Evolutionary conservation across 2,329 filamentous ascomycete species (phyloP), one percentile per base, ranked within the genome.

Genomic region (Monilinia vaccinii-corymbosi): DNA sequence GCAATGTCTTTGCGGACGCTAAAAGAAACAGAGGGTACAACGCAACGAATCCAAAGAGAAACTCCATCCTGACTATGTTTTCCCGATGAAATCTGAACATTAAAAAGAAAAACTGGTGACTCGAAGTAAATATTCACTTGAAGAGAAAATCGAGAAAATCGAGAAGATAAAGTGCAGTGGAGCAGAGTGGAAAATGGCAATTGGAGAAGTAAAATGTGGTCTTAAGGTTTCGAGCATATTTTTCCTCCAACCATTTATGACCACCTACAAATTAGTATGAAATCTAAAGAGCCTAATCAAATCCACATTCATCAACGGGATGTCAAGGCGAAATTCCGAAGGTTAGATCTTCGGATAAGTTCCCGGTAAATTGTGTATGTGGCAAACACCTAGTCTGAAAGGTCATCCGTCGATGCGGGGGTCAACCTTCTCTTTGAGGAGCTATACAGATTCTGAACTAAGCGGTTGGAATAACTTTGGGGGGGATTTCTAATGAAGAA

Each of bases 141-240:
- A 42, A 40, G 31, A 8, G 51, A 58, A 32, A 11, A 6, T 32
- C 5, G 18, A 31, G 56, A 58, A 58, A 58, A 49, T n/a, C n/a
- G n/a, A n/a, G n/a, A n/a, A n/a, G n/a, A 28, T 28, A 28, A 28
- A 28, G 25, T 51, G 32, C 34, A 31, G 46, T 52, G n/a, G 23
- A 11, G 4, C 44, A 32, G 5, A 55, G 51, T 44, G 51, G 46
- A 44, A 44, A 50, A 42, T 11, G 8, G 14, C 38, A 38, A 55
- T 60, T 32, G 7, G 11, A 42, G 18, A 44, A 50, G 61, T 49
- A 62, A 61, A 63, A 65, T 61, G 64, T 66, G 63, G 63, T 61
- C 64, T 63, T 47, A 60, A 49, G 21, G 46, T 45, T 40, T 52
- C n/a, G 16, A 31, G 11, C 7, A 23, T 28, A 42, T 10, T 44